These are phyloP conservation scores for Fusarium nodosum DNA, from an alignment of 2,329 filamentous ascomycete genomes.

Conservation along the genomic window DNA sequence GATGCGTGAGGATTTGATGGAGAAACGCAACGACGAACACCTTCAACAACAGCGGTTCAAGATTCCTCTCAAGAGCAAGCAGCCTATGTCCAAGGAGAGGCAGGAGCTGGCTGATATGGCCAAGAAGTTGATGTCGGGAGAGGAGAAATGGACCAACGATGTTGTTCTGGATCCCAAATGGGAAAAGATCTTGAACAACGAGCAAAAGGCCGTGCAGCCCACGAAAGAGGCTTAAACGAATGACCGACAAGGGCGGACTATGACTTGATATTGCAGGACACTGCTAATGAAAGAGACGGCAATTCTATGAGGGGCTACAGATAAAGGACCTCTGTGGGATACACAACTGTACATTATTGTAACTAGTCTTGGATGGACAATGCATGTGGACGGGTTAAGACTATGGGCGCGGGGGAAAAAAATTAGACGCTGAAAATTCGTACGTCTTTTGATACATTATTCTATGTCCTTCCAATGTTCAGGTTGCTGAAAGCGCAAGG, in stretches of 20 bases:
- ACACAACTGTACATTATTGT: conserved; percentile 54
- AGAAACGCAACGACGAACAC: conserved; percentile 57
- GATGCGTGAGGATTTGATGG: conserved; percentile 63
- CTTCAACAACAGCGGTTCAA: conserved; percentile 51
- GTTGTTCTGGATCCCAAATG: conserved; percentile 63
- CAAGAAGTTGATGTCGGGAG: conserved; percentile 70
- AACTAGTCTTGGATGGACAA: conserved; percentile 46
- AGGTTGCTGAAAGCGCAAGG: conserved; percentile 75
- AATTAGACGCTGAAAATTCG: conserved; percentile 46
- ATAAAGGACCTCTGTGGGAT: conserved; percentile 48
- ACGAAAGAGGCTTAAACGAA: conserved; percentile 46
- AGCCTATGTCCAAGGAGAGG: conserved; percentile 58
- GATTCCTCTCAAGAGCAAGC: conserved; percentile 59
- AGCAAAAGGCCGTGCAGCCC: conserved; percentile 43
- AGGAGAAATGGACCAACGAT: conserved; percentile 71
- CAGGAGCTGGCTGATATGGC: conserved; percentile 73
- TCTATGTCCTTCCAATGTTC: conserved; percentile 61
- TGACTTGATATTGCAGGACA: conserved; percentile 27
- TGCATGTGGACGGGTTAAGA: conserved; percentile 42
- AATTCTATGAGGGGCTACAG: conserved; percentile 29
- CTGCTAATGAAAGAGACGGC: conserved; percentile 44
- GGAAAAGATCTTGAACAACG: conserved; percentile 53
- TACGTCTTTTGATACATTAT: conserved; percentile 16
- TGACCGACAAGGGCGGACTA: conserved; percentile 17
- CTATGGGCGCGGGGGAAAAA: conserved; percentile 41